Evolutionary conservation across 257 asterid genomes (phyloP), one percentile per base, ranked within the genome.

Genomic region (Scutellaria minor): DNA sequence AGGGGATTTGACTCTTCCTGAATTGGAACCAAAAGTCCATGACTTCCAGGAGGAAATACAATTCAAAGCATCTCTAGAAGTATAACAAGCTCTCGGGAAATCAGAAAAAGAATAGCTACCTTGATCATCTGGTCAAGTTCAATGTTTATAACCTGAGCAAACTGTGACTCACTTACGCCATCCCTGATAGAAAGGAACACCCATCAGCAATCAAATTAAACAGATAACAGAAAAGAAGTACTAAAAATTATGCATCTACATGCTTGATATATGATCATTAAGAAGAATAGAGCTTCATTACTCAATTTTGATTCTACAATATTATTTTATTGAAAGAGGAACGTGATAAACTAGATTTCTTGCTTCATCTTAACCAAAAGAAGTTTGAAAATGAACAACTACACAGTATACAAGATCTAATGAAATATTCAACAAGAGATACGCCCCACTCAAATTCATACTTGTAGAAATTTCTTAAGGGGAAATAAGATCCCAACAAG

Each of bases 141-240:
- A 20, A 80, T 73, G 82, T 93, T 81, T 67, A 93, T 59, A 81
- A 93, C 96, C 81, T 93, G 91, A 77, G 77, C 60, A 68, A 93
- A 93, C 77, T 93, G 98, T 60, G 97, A 87, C 73, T 91, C 97
- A 47, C 97, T 82, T 64, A 93, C 97, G n/a, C 98, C 98, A 78
- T 93, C 98, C 89, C 98, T 93, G 90, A 72, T 69, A 68, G 75
- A 70, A 62, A 45, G 74, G 66, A 37, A 67, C 56, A 56, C 18
- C 57, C 66, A 68, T 67, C 8, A 50, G 77, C 59, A 56, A 70
- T 58, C 52, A 62, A 72, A 69, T 5, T 59, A 58, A 46, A 79
- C n/a, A 42, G 22, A 42, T 22, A 37, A 74, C 6, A 56, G 65
- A 20, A 72, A 76, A 58, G 46, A 63, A 37, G 75, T 54, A 60